Evolutionary conservation across 2,329 filamentous ascomycete species (phyloP), one percentile per base, ranked within the genome.

Genomic region (Emmonsia crescens): DNA sequence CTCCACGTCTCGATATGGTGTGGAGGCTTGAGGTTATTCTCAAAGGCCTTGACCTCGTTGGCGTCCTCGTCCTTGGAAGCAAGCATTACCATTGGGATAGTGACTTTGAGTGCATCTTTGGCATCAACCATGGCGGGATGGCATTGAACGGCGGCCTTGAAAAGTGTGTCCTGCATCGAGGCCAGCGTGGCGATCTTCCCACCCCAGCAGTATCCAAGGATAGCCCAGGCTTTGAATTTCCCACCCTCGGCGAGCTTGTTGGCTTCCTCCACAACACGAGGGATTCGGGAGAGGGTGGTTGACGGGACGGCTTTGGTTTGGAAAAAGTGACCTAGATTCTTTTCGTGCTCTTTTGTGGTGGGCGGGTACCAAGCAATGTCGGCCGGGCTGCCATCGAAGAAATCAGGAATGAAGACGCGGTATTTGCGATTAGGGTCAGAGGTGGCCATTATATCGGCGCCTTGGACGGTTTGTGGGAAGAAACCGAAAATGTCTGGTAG

Each of bases 331-430:
- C 81, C 80, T 16, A 86, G 76, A 70, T 84, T 84, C 73, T 82
- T 68, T 65, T 79, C 79, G 73, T 86, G 83, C 63, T 86, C 84
- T 48, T 84, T 77, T 64, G 76, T 85, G 70, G 83, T 77, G 19
- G 83, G 83, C 0, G 83, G 83, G 71, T 83, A 85, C 81, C 82
- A 85, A 59, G 76, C 77, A 68, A 85, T 83, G 66, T 83, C 81
- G 63, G 80, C 84, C 42, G 89, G 88, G 66, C 83, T 81, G 72
- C 89, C 91, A 63, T 89, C 83, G 79, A 96, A 96, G 82, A 89
- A 93, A 77, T 96, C 92, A 33, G 92, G 92, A 65, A 96, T 92
- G 76, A 92, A 91, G 67, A 96, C 89, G 68, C 85, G 86, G 79
- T 95, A 94, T 70, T 89, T 84, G 63, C 79, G 73, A 78, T 83